Conservation (phyloP, 139 green algal genomes). For the Chlorella sp. region DNA sequence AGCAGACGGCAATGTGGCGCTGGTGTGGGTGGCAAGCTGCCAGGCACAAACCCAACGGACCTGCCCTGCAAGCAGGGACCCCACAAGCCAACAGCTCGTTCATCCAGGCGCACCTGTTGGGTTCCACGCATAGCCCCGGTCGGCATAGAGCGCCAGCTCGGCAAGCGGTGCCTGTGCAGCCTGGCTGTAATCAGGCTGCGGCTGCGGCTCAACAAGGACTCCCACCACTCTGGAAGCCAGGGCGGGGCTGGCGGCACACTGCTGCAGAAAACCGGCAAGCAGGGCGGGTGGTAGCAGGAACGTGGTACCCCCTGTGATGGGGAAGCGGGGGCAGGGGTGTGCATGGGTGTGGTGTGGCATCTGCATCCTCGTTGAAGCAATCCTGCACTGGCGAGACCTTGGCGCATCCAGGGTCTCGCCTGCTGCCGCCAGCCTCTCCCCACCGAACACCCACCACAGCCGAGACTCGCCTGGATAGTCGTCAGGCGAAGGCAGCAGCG, state of each 20-base stretch:
- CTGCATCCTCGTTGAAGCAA: too few species aligned
- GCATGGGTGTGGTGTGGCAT: too few species aligned
- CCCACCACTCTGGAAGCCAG: conserved; percentile 17
- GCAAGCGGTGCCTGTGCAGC: conserved; percentile 25
- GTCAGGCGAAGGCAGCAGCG: neutral
- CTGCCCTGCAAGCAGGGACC: too few species aligned
- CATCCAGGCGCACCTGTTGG: neutral
- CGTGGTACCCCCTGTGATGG: neutral
- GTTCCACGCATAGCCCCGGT: conserved; percentile 57
- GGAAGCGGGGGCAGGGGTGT: too few species aligned
- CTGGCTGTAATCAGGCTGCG: conserved; percentile 5
- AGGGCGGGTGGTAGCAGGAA: conserved; percentile 37
- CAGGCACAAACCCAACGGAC: too few species aligned
- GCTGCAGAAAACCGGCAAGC: conserved; percentile 37
- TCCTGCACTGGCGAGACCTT: too few species aligned
- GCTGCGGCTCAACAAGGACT: conserved; percentile 43
- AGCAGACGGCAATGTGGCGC: too few species aligned
- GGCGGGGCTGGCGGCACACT: neutral
- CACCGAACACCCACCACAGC: neutral
- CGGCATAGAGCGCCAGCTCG: conserved; percentile 45
- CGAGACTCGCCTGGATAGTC: conserved; percentile 13
- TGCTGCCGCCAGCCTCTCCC: too few species aligned
- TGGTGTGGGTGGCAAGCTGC: too few species aligned
- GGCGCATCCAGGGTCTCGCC: too few species aligned
- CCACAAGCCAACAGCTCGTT: neutral